phyloP scores from a whole-genome alignment of 2,329 filamentous ascomycete species.

The Xylaria sp. region DNA sequence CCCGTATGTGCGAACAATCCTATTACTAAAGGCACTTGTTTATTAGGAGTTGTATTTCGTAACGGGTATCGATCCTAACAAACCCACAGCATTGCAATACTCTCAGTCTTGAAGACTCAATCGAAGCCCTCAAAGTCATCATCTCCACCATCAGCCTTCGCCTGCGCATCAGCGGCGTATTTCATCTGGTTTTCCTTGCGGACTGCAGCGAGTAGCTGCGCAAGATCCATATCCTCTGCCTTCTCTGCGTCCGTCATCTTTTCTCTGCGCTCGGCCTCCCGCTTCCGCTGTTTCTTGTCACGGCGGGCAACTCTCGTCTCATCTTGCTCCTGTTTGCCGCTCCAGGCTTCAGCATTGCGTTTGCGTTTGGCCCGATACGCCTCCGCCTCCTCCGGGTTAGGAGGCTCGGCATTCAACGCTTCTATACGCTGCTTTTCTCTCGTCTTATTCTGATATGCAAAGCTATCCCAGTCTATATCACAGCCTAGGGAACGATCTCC shows the following conservation, averaged over 20 bases:
- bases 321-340: conserved; percentile 70
- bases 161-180: conserved; percentile 40
- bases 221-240: conserved; percentile 65
- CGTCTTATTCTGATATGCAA: conserved; percentile 73
- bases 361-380: conserved; percentile 58
- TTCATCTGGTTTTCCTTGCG: conserved; percentile 60
- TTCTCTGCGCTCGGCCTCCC: conserved; percentile 66
- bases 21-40: neutral
- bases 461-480: conserved; percentile 70
- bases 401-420: conserved; percentile 51
- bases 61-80: conserved; percentile 16
- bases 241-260: conserved; percentile 75
- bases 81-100: neutral
- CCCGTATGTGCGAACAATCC: neutral
- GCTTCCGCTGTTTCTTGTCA: conserved; percentile 68
- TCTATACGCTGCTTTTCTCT: conserved; percentile 69
- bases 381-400: conserved; percentile 35
- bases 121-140: conserved; percentile 67
- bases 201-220: conserved; percentile 69
- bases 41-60: neutral
- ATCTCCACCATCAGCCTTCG: conserved; percentile 40
- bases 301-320: conserved; percentile 65
- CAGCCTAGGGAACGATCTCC: conserved; percentile 69
- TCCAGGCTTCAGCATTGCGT: conserved; percentile 73
- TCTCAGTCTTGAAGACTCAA: conserved; percentile 16